Base-by-base conservation (phyloP, 2,329 filamentous ascomycete genomes). In the Emergomyces orientalis region DNA sequence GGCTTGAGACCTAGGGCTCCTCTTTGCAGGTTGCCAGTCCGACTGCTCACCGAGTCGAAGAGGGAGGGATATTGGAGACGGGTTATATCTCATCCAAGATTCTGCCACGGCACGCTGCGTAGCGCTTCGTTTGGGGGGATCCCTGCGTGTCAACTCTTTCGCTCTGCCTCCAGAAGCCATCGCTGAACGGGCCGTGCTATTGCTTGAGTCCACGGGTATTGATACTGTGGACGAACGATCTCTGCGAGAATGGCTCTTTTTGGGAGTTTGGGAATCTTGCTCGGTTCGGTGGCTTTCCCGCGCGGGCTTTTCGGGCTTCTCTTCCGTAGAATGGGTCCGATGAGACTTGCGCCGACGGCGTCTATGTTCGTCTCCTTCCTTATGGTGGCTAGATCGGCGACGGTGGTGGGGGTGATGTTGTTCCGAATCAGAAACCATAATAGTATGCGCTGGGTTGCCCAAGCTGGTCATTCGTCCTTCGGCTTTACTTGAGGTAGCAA, bases 281-380 rank as follows among this genome's bases (percentile, higher is more conserved):
- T 1, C 3, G 19, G 39, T 14, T 25, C 56, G 14, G 19, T 41
- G 39, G 39, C 27, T 59, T n/a, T 59, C 56, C 8, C 56, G 39
- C 14, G 25, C 13, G 30, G 41, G 13, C 5, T 34, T 30, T 30
- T 34, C 27, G 22, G 56, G 25, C 14, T 47, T n/a, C 27, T 47
- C 27, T 19, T 45, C 41, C 14, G 22, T 25, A 57, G 25, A 59
- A 41, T 61, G 60, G 14, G 30, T 51, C 56, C 22, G 22, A 30
- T 19, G 60, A 51, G 32, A 54, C 45, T 49, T 61, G 8, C 60
- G 54, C 22, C 45, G 52, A 27, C 56, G 60, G 41, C 59, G 60
- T 30, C 30, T 62, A 25, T 59, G 56, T 25, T 61, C 54, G 32
- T 61, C 64, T 8, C 51, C 52, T 27, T 61, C 54, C 49, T 51